phyloP scores from a whole-genome alignment of 129 eudicot genomes.

The Flaveria robusta region DNA sequence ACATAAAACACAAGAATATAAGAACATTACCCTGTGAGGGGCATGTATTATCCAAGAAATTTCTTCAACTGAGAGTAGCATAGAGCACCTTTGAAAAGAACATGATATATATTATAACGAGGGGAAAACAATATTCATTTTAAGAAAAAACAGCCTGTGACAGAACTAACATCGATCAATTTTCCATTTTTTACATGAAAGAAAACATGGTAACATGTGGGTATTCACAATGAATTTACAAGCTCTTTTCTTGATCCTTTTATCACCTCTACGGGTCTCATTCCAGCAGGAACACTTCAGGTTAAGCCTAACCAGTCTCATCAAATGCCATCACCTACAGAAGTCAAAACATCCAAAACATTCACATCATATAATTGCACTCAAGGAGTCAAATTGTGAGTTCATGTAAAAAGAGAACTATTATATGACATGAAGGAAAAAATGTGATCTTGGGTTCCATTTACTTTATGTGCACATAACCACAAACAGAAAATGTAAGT shows the following conservation, averaged over 20 bases:
- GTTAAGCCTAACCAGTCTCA: constrained; percentile 61
- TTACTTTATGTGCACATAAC: constrained; percentile 13
- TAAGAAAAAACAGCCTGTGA: constrained; percentile 34
- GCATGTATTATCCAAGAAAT: constrained; percentile 13
- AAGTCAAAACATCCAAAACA: constrained; percentile 25
- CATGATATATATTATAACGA: constrained; percentile 4
- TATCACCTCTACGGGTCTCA: constrained; percentile 36
- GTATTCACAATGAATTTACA: constrained; percentile 69
- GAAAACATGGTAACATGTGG: constrained; percentile 33
- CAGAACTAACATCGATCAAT: constrained; percentile 24
- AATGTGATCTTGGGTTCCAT: constrained; percentile 19
- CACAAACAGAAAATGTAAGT: too few relatives aligned
- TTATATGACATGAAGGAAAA: not conserved
- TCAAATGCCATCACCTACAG: constrained; percentile 86
- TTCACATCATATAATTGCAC: constrained; percentile 13
- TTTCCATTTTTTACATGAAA: constrained; percentile 34
- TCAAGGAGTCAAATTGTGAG: not conserved
- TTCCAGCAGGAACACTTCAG: constrained; percentile 31
- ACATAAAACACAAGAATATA: not conserved
- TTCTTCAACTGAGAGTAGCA: constrained; percentile 13
- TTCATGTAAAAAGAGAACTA: constrained; percentile 4
- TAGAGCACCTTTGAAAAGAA: constrained; percentile 16
- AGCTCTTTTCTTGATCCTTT: constrained; percentile 31
- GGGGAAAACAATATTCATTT: constrained; percentile 13
- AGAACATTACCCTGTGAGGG: constrained; percentile 11